A percentile compares a stretch with the other conserved stretches of the same genome.
These are phyloP conservation scores for Persicaria maculosa DNA, from an alignment of 148 eudicot genomes.

Conservation along the genomic window DNA sequence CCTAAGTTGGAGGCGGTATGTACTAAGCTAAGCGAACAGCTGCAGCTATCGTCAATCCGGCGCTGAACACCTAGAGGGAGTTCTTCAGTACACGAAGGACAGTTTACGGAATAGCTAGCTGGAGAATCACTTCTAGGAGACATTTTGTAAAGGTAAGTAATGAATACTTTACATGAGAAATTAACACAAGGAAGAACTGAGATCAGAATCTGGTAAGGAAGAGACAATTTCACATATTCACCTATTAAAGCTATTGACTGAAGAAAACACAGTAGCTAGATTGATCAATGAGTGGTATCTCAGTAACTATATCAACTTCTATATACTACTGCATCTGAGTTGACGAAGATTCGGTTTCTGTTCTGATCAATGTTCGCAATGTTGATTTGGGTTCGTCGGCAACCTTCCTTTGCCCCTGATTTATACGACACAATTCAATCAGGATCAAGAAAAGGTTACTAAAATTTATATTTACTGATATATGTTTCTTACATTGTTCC, in stretches of 20 bases:
- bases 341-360: constrained; percentile 11
- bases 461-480: too few relatives aligned
- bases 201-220: neutral
- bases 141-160: neutral
- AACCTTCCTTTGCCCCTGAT: constrained; percentile 10
- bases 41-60: neutral
- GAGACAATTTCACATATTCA: neutral
- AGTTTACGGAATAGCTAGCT: too few relatives aligned
- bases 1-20: neutral
- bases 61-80: too few relatives aligned
- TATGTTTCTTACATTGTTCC: constrained; percentile 25
- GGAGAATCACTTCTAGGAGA: too few relatives aligned
- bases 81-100: too few relatives aligned
- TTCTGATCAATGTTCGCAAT: constrained; percentile 8
- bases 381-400: constrained; percentile 10
- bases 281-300: neutral
- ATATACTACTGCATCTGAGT: constrained; percentile 11
- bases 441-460: neutral
- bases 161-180: neutral
- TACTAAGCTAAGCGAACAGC: neutral
- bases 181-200: neutral
- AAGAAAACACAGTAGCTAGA: neutral
- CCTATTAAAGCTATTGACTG: constrained; percentile 3
- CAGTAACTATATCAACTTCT: neutral
- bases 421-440: neutral